These are phyloP conservation scores for Salix purpurea DNA, from an alignment of 345 rosid genomes.

Conservation along the genomic window DNA sequence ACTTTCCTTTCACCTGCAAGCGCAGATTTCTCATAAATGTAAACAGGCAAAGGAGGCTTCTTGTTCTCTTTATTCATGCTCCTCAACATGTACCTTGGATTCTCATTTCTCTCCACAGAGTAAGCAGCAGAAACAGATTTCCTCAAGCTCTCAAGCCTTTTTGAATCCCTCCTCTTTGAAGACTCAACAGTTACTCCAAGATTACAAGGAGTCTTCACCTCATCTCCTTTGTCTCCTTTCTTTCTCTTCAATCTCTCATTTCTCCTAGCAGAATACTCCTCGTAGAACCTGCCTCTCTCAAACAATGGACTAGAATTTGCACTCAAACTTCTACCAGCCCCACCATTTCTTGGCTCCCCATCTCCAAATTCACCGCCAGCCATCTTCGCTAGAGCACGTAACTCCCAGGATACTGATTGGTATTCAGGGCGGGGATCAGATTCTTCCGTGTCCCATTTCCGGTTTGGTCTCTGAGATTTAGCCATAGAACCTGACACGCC, in stretches of 20 bases:
- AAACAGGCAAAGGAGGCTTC: constrained; percentile 53
- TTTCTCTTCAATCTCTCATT: constrained; percentile 76
- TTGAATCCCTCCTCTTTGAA: constrained; percentile 49
- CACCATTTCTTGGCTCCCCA: constrained; percentile 3
- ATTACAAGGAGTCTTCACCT: constrained; percentile 31
- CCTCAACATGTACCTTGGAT: constrained; percentile 68
- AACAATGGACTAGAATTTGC: constrained; percentile 41
- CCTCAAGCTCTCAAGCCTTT: constrained; percentile 50
- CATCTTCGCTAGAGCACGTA: constrained; percentile 54
- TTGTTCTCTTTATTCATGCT: constrained; percentile 72
- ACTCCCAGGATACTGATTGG: constrained; percentile 58
- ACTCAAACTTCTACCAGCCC: constrained; percentile 3
- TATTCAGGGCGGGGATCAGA: constrained; percentile 52
- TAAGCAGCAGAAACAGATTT: constrained; percentile 47
- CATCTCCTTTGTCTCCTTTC: constrained; percentile 30
- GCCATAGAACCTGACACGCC: constrained; percentile 46
- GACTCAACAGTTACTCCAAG: constrained; percentile 64
- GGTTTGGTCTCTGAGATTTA: constrained; percentile 44
- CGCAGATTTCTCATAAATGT: constrained; percentile 18
- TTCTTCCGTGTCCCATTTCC: constrained; percentile 29
- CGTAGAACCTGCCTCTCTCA: constrained; percentile 85
- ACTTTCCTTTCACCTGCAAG: constrained; percentile 27
- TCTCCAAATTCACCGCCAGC: constrained; percentile 38
- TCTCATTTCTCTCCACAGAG: constrained; percentile 36
- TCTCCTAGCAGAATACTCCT: constrained; percentile 71